Evolutionary conservation across 2,329 filamentous ascomycete species (phyloP), one percentile per base, ranked within the genome.

Genomic region (Beauveria brongniartii): DNA sequence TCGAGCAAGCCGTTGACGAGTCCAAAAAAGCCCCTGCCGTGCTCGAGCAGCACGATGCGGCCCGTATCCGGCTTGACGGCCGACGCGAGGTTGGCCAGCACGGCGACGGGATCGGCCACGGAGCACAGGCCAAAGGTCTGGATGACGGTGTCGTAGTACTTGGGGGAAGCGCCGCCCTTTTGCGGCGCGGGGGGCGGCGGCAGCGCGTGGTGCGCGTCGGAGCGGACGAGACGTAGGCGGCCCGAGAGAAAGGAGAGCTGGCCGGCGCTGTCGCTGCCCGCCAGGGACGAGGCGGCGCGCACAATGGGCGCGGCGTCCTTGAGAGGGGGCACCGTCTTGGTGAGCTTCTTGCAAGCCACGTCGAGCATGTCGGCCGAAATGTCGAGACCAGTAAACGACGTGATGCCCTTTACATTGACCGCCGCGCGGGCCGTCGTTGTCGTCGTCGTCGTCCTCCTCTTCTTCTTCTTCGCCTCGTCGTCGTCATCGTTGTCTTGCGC

Each of bases 51-150:
- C 41, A 87, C 69, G 66, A 87, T 86, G 46, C 82, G 78, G 9
- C 85, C 85, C 9, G 79, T 81, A 4, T 75, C 77, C 14, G 82
- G 83, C 64, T 77, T 76, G 1, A 87, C 70, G 18, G 71, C 73
- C 9, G 74, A 69, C 1, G 82, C 82, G 67, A 87, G 75, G 69
- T 82, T 81, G 56, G 73, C 69, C 22, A 88, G 70, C 22, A 87
- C 75, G 30, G 69, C 70, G 10, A 80, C 76, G 1, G 85, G 85
- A 67, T 86, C 79, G 5, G 75, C 74, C 3, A 86, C 84, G 66
- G 81, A 85, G 72, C 85, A 88, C 28, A 88, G 77, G 5, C 84
- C 84, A 72, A 88, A 87, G 0, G 83, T 86, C 68, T 87, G 84
- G 34, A 87, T 69, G 43, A 87, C 73, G 2, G 83, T 86, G 72